A percentile compares a stretch with the other conserved stretches of the same genome.
These are phyloP conservation scores for Sanguinoderma infundibulare DNA, from an alignment of 1,284 basidiomycete species.

Conservation along the genomic window DNA sequence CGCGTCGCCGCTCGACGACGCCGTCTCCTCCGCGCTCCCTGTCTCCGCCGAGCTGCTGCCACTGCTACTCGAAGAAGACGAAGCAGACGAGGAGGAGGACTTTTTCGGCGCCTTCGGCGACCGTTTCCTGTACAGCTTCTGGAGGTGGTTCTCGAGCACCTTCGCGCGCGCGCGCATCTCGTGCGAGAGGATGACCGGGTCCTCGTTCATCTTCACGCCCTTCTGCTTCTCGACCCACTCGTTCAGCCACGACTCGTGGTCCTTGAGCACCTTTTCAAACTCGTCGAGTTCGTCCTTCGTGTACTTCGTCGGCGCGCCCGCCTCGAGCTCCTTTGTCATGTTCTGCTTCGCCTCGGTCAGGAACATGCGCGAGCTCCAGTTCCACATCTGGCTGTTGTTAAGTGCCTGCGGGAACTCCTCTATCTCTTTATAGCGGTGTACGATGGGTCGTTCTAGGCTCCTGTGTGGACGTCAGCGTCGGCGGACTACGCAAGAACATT, in stretches of 20 bases:
- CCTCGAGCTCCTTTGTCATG: constrained; percentile 61
- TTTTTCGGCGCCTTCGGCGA: constrained; percentile 59
- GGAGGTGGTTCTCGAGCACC: constrained; percentile 76
- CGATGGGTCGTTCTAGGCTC: constrained; percentile 80
- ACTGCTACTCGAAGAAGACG: constrained; percentile 26
- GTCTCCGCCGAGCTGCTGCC: constrained; percentile 11
- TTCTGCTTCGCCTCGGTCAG: constrained; percentile 79
- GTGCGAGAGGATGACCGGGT: constrained; percentile 80
- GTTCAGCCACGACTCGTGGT: constrained; percentile 82
- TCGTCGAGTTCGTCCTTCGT: constrained; percentile 80
- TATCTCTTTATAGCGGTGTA: constrained; percentile 87
- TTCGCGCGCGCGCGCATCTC: constrained; percentile 86
- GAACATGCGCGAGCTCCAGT: constrained; percentile 82
- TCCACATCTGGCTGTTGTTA: constrained; percentile 82
- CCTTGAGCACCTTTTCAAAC: constrained; percentile 75
- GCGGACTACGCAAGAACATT: constrained; percentile 37
- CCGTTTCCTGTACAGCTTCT: constrained; percentile 69
- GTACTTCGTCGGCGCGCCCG: constrained; percentile 73
- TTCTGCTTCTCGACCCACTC: constrained; percentile 83
- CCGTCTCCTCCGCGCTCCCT: constrained; percentile 4
- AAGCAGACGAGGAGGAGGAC: constrained; percentile 37
- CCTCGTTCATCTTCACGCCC: constrained; percentile 69
- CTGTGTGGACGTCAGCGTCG: constrained; percentile 42
- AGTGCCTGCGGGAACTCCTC: constrained; percentile 75
- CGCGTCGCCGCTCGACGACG: constrained; percentile 16